Base-by-base conservation (phyloP, 2,329 filamentous ascomycete genomes). In the Paecilomyces niveus region DNA sequence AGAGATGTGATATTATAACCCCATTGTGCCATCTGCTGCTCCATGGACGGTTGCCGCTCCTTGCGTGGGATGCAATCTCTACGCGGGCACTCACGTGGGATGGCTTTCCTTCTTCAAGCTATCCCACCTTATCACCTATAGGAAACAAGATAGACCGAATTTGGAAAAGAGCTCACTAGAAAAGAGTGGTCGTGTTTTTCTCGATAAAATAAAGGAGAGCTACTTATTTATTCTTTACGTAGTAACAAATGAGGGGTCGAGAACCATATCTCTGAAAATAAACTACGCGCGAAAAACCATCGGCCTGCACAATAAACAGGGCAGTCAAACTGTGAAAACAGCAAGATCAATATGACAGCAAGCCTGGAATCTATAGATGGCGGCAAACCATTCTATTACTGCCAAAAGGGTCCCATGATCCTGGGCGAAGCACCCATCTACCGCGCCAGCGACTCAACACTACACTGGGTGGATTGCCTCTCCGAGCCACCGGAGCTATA, bases 401-500 rank as follows among this genome's bases (percentile, higher is more conserved):
- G 61, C 57, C 57, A 54, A 32, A 57, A 61, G 13, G 66, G 65
- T 11, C 63, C 63, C 5, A 68, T 69, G 66, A 54, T 66, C 54
- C 64, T 70, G n/a, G 69, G 69, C 11, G 69, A 72, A 65, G 68
- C 63, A 4, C 69, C 68, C 15, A 70, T 70, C 54, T 70, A 71
- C 57, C 63, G 68, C 15, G 65, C 68, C 56, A 64, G 61, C 53
- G 69, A 72, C 60, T 70, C 67, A 4, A 71, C 69, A 0, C 58
- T 72, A 2, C 69, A 72, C 59, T 72, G 68, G 69, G 64, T 72
- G 13, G 69, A 71, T 58, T 71, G 69, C 49, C 64, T 71, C 39
- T 59, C 62, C 26, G 63, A 66, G 7, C 70, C 71, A 8, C 55
- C 68, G 13, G 66, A 72, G 54, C 62, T 74, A 21, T 68, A 75